These are phyloP conservation scores for Kwoniella sp. DNA, from an alignment of 768 basidiomycete genomes.

Conservation along the genomic window DNA sequence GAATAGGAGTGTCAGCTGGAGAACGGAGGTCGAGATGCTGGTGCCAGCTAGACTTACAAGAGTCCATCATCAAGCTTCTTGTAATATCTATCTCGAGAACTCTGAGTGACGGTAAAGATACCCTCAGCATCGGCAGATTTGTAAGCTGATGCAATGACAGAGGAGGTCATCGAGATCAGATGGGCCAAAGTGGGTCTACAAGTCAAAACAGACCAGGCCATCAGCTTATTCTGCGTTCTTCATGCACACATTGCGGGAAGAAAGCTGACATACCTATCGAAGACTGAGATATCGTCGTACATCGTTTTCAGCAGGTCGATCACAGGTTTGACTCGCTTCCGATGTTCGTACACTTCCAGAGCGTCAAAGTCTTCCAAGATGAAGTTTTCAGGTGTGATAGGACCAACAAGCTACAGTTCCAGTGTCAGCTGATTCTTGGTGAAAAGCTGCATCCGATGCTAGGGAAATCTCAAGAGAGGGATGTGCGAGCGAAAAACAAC, in stretches of 20 bases:
- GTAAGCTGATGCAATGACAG: constrained; percentile 72
- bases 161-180: constrained; percentile 67
- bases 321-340: constrained; percentile 70
- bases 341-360: constrained; percentile 72
- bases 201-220: no score
- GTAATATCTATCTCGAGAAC: constrained; percentile 67
- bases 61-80: constrained; percentile 64
- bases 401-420: constrained; percentile 69
- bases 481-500: no score
- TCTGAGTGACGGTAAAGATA: constrained; percentile 68
- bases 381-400: constrained; percentile 67
- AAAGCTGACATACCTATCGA: constrained; percentile 58
- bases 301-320: constrained; percentile 66
- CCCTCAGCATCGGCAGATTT: constrained; percentile 56
- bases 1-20: not conserved
- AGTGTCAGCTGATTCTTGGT: constrained; percentile 1
- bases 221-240: no score
- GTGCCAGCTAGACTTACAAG: constrained; percentile 61
- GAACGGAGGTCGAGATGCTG: no score
- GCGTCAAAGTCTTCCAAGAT: constrained; percentile 69
- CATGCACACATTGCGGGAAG: not conserved
- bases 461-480: no score
- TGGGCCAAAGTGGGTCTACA: constrained; percentile 64
- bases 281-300: constrained; percentile 55
- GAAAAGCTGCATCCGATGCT: no score